Percentiles rank a stretch among this genome's conserved stretches.
These are phyloP conservation scores for Penicillium olsonii DNA, from an alignment of 2,329 filamentous ascomycete genomes.

Conservation along the genomic window DNA sequence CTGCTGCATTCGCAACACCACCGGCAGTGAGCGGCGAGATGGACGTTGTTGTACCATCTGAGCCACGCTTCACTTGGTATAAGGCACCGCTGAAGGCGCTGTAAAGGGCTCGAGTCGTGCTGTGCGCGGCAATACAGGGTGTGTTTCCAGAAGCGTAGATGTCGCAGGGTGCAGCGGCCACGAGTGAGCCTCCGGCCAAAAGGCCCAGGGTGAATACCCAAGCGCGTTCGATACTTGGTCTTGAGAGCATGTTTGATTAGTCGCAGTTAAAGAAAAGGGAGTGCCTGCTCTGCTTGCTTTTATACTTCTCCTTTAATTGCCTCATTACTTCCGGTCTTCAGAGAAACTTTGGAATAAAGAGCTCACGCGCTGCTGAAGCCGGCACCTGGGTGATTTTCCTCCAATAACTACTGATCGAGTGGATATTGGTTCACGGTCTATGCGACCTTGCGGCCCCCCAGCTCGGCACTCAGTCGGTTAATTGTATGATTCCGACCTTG, in stretches of 20 bases:
- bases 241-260: conserved; percentile 34
- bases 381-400: conserved; percentile 12
- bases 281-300: neutral
- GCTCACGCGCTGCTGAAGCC: neutral
- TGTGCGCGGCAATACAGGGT: conserved; percentile 66
- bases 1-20: conserved; percentile 62
- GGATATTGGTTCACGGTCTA: neutral
- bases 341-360: neutral
- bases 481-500: neutral
- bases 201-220: conserved; percentile 36
- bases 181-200: conserved; percentile 42
- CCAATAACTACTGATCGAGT: conserved; percentile 3
- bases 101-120: conserved; percentile 66
- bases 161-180: conserved; percentile 61
- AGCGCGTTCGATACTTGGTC: conserved; percentile 26
- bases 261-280: neutral
- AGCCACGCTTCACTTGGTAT: conserved; percentile 62
- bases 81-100: conserved; percentile 54
- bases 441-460: neutral
- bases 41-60: conserved; percentile 48
- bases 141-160: conserved; percentile 61
- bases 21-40: conserved; percentile 58
- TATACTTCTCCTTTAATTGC: neutral
- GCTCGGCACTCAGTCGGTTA: conserved; percentile 1
- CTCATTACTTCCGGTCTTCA: neutral